Conservation (phyloP, 2,329 filamentous ascomycete genomes). For the Trichoderma brevicompactum region DNA sequence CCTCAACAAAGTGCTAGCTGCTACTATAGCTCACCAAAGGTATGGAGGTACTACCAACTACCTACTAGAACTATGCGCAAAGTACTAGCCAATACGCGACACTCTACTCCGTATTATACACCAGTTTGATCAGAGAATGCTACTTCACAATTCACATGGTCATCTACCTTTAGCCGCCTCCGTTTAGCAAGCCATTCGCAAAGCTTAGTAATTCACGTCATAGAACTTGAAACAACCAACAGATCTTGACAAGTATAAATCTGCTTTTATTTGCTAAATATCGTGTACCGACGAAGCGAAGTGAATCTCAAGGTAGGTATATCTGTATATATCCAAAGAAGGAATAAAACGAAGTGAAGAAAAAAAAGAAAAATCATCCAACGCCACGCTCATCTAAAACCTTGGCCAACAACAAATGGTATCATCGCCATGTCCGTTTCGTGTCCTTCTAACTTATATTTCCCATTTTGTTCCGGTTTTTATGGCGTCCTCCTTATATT, state of each 20-base stretch:
- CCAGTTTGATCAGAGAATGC: too few relatives aligned
- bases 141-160: background rate
- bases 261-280: slow-evolving; percentile 15
- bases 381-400: slow-evolving; percentile 29
- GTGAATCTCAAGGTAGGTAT: background rate
- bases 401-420: slow-evolving; percentile 26
- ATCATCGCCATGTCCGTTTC: slow-evolving; percentile 28
- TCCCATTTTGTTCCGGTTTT: slow-evolving; percentile 22
- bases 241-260: background rate
- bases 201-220: background rate
- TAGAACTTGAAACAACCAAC: background rate
- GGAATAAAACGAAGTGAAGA: background rate
- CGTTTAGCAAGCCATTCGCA: background rate
- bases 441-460: slow-evolving; percentile 21
- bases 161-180: background rate
- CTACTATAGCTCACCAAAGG: background rate
- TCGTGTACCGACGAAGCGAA: background rate
- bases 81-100: too few relatives aligned
- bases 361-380: slow-evolving; percentile 5
- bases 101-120: too few relatives aligned
- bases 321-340: background rate
- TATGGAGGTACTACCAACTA: background rate
- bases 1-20: too few relatives aligned
- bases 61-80: too few relatives aligned
- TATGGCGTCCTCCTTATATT: slow-evolving; percentile 10